phyloP scores from a whole-genome alignment of 371 early-diverging fungal species.

The Mortierella sp. region DNA sequence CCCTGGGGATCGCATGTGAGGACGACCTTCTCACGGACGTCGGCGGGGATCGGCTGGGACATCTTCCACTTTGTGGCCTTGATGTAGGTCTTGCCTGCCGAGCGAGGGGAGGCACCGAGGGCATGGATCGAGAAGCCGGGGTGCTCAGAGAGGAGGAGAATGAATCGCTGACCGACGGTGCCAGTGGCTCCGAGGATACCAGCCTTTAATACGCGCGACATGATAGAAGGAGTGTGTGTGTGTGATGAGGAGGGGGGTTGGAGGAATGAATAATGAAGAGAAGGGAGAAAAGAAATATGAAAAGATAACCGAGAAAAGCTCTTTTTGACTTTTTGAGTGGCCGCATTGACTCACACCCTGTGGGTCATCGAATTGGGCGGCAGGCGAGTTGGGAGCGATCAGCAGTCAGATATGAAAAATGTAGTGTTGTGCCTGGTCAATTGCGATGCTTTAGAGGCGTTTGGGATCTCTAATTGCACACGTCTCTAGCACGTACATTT shows the following conservation, averaged over 20 bases:
- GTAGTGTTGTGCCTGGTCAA: constrained; percentile 14
- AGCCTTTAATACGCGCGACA: constrained; percentile 67
- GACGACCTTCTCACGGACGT: constrained; percentile 73
- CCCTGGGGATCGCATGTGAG: constrained; percentile 80
- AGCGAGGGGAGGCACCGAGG: constrained; percentile 93
- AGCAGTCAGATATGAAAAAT: not conserved
- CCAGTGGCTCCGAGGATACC: constrained; percentile 98
- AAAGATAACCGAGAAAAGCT: not conserved
- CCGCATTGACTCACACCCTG: constrained; percentile 7
- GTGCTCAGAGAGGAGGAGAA: constrained; percentile 87
- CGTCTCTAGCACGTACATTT: not conserved
- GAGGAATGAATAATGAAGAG: not conserved
- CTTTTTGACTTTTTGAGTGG: not conserved
- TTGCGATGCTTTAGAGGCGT: not conserved
- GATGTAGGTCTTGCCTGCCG: constrained; percentile 88
- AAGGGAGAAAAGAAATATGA: not conserved
- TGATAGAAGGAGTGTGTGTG: constrained; percentile 6
- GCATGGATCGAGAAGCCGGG: constrained; percentile 89
- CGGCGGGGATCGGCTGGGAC: constrained; percentile 79
- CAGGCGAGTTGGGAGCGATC: not conserved
- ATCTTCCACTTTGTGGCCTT: constrained; percentile 92
- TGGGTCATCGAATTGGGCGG: constrained; percentile 8
- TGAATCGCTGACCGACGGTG: constrained; percentile 98
- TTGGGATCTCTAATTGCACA: not conserved
- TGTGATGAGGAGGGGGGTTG: not conserved